Conservation (phyloP, 805 yeast species). For the Jamesozyma spencerorum region DNA sequence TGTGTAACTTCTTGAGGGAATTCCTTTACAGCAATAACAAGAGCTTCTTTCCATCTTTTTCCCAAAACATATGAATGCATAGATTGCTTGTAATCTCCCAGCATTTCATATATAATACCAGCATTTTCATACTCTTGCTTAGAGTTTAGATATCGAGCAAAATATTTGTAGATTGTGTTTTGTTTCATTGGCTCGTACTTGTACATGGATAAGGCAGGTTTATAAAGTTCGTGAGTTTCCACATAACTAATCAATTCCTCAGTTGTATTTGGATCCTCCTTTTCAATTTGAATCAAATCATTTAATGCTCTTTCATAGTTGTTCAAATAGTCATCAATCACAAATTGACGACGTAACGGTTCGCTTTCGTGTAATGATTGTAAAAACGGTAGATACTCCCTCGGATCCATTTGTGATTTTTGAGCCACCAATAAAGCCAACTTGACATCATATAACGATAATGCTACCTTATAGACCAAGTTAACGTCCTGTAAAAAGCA, state of each 20-base stretch:
- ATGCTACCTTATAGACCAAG: conserved; percentile 64
- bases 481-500: conserved; percentile 89
- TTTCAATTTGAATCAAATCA: conserved; percentile 46
- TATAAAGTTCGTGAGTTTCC: conserved; percentile 58
- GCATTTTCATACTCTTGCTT: conserved; percentile 61
- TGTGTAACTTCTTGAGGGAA: conserved; percentile 34
- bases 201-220: conserved; percentile 55
- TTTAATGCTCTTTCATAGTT: conserved; percentile 58
- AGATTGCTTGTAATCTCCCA: conserved; percentile 50
- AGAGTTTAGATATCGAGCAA: conserved; percentile 53
- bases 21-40: conserved; percentile 44
- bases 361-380: conserved; percentile 65
- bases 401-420: conserved; percentile 95
- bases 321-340: conserved; percentile 72
- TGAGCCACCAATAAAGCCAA: conserved; percentile 82
- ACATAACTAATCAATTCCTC: conserved; percentile 63
- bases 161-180: conserved; percentile 44
- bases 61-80: conserved; percentile 60
- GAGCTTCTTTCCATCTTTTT: conserved; percentile 79
- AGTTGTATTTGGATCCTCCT: conserved; percentile 29
- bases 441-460: conserved; percentile 74
- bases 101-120: conserved; percentile 65
- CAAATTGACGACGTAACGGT: conserved; percentile 56
- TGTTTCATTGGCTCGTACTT: conserved; percentile 48
- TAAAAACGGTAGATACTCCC: conserved; percentile 88